Evolutionary conservation across 1,284 basidiomycete species (phyloP).

Genomic region (Melampsora medusae): DNA sequence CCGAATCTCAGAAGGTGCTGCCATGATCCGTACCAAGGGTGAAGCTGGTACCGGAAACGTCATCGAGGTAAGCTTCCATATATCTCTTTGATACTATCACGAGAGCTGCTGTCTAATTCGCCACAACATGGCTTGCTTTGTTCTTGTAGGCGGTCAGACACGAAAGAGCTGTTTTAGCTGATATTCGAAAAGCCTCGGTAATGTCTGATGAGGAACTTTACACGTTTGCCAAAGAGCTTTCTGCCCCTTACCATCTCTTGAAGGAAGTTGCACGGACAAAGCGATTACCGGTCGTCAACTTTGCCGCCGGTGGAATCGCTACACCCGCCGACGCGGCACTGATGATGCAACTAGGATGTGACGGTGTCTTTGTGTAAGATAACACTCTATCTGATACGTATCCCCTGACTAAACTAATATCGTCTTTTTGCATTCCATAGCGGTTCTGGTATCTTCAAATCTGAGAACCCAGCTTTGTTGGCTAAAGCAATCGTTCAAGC

Average conservation of each 20-base stretch:
- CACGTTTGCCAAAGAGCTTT: conserved; percentile 85
- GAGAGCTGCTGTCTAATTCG: neutral
- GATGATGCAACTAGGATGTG: conserved; percentile 99
- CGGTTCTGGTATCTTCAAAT: conserved; percentile 91
- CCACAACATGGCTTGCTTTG: too few relatives aligned
- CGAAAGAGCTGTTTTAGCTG: conserved; percentile 75
- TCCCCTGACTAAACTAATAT: conserved; percentile 44
- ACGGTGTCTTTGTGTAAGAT: conserved; percentile 72
- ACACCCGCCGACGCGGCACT: conserved; percentile 96
- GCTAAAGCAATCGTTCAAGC: conserved; percentile 97
- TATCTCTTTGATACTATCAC: conserved; percentile 4
- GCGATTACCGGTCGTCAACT: conserved; percentile 78
- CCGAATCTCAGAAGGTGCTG: conserved; percentile 93
- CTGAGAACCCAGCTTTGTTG: conserved; percentile 87
- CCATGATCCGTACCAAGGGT: conserved; percentile 92
- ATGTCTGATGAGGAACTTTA: conserved; percentile 89
- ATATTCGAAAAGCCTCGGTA: conserved; percentile 75
- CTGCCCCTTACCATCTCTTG: conserved; percentile 93
- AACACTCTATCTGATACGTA: conserved; percentile 10
- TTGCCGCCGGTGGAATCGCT: conserved; percentile 79
- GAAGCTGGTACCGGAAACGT: conserved; percentile 98
- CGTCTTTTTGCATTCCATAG: conserved; percentile 69
- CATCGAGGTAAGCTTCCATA: conserved; percentile 64
- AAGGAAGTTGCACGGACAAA: conserved; percentile 94
- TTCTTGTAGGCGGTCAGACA: conserved; percentile 72